Base-by-base conservation (phyloP, 1,284 basidiomycete genomes). In the Dichomitus squalens region DNA sequence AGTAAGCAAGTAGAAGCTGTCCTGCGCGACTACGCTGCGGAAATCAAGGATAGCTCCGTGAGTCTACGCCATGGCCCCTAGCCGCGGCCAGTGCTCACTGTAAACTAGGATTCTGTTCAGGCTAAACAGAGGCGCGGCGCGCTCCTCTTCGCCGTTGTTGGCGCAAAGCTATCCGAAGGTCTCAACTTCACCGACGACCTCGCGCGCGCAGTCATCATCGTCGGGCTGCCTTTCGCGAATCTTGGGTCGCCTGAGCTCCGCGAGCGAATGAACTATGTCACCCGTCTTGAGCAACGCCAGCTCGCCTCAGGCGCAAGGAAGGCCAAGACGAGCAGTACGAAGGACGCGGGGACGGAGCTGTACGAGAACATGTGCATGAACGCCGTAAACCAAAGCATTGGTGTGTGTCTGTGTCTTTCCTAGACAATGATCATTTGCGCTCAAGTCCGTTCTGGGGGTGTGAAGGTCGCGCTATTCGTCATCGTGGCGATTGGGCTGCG, bases 321-420 rank as follows among this genome's bases (percentile, higher is more conserved):
- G 35, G 1, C 46, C 1, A 33, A 2, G 35, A 2, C 39, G 3
- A n/a, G 14, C 5, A 41, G 53, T 1, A 75, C 79, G 55, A 86
- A 84, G 63, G 86, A 94, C 64, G 92, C 95, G 4, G 91, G 87
- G 3, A 83, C 84, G 25, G 91, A 95, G 72, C 75, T 96, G 46
- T 96, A 96, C 72, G 88, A 92, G 75, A 96, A 96, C 71, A 84
- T 95, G 79, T 97, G 95, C 69, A 97, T 98, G 93, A 93, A 93
- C 64, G 85, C 95, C 0, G 95, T 98, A 40, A 99, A 99, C 74
- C 96, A 99, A 72, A 95, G 92, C 55, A 98, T 99, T 60, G 96
- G 95, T 89, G 60, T 54, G 85, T 69, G 4, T 12, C 23, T 31
- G 5, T 18, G 18, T n/a, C 27, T 29, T 64, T 9, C 12, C 64